Conservation (phyloP, 805 yeast genomes). For the Helenozyma rhizophorensis region DNA sequence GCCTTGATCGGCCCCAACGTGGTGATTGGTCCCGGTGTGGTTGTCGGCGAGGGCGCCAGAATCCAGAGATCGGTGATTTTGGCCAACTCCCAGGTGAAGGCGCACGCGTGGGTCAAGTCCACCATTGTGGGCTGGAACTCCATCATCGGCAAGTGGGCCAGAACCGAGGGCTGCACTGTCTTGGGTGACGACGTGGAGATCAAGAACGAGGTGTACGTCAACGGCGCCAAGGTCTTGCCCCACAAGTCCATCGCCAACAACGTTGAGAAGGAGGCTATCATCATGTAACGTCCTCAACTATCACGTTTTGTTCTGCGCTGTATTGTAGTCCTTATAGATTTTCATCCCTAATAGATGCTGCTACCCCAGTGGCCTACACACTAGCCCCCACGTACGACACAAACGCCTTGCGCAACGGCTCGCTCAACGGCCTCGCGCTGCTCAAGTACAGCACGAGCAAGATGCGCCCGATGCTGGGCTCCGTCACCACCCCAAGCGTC, state of each 20-base stretch:
- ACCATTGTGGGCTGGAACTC: constrained; percentile 99
- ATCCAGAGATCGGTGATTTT: constrained; percentile 91
- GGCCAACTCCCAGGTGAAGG: constrained; percentile 86
- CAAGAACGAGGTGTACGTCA: constrained; percentile 96
- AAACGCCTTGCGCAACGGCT: constrained; percentile 44
- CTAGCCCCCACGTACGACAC: constrained; percentile 18
- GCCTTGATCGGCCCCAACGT: constrained; percentile 99
- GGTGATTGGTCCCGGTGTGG: constrained; percentile 93
- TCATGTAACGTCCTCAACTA: no score
- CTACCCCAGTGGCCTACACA: no score
- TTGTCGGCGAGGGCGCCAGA: constrained; percentile 97
- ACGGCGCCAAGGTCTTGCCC: constrained; percentile 99
- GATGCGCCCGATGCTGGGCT: constrained; percentile 61
- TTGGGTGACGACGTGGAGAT: constrained; percentile 98
- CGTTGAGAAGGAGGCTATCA: constrained; percentile 96
- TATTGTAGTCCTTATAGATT: no score
- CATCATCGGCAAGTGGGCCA: constrained; percentile 97
- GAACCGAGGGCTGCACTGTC: constrained; percentile 96
- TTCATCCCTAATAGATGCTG: no score
- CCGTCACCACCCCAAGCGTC: constrained; percentile 54
- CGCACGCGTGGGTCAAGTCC: constrained; percentile 96
- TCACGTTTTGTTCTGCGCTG: constrained; percentile 2
- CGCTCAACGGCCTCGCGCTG: constrained; percentile 63
- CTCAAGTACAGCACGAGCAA: constrained; percentile 73
- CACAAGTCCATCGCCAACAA: constrained; percentile 95